phyloP scores from a whole-genome alignment of 2,329 filamentous ascomycete species.

The Aureobasidium subglaciale region DNA sequence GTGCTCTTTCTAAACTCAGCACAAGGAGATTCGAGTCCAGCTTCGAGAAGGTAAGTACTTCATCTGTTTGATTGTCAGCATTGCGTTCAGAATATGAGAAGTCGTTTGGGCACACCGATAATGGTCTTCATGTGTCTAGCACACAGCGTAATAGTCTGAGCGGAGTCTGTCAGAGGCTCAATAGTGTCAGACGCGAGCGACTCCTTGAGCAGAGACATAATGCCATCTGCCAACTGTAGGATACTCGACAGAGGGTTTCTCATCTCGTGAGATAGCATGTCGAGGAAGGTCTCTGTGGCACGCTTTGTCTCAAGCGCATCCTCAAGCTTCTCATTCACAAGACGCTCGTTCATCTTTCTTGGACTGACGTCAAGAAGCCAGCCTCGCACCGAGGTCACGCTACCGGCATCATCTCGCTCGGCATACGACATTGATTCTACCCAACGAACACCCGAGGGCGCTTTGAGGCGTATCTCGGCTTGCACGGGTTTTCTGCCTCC shows the following conservation, averaged over 20 bases:
- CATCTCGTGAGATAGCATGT: conserved; percentile 34
- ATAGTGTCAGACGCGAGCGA: not conserved
- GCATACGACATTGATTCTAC: not conserved
- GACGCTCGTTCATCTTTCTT: not conserved
- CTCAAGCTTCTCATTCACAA: conserved; percentile 23
- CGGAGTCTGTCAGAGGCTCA: conserved; percentile 18
- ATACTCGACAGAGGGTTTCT: conserved; percentile 36
- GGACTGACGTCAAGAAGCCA: conserved; percentile 1
- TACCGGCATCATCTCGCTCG: not conserved
- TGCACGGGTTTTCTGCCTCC: not conserved
- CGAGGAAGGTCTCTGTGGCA: conserved; percentile 27
- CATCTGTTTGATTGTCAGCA: not conserved
- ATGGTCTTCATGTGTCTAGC: conserved; percentile 32
- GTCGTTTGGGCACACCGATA: conserved; percentile 22
- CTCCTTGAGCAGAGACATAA: conserved; percentile 26
- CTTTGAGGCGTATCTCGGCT: not conserved
- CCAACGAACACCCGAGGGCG: not conserved
- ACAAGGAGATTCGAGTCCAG: conserved; percentile 27
- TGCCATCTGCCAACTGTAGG: conserved; percentile 37
- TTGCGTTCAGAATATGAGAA: not conserved
- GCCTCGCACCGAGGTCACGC: not conserved
- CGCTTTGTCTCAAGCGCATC: conserved; percentile 32
- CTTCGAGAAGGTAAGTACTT: conserved; percentile 37
- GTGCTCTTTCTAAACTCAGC: conserved; percentile 35
- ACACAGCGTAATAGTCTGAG: conserved; percentile 26